These are phyloP conservation scores for Symbiodinium pilosum DNA, from an alignment of 73 alveolate genomes.

Conservation along the genomic window DNA sequence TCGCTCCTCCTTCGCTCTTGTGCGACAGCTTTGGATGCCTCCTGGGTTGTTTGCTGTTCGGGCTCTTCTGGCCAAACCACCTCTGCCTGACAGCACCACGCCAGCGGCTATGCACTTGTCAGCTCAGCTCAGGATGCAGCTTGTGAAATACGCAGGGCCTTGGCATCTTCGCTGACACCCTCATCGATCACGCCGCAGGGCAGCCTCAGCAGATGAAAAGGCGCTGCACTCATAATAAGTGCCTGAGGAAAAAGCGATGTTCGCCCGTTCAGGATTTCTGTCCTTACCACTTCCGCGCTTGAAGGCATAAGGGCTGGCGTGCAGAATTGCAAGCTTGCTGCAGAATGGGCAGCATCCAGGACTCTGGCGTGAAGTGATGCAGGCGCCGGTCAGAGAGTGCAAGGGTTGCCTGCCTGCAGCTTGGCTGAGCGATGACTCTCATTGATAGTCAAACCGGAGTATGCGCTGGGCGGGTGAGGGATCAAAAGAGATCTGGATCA, in stretches of 20 bases:
- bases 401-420: background rate
- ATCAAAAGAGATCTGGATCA: no score
- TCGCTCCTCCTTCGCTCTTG: background rate
- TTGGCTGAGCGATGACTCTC: background rate
- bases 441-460: no score
- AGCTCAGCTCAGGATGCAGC: no score
- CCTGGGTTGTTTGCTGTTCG: no score
- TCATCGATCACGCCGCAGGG: background rate
- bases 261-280: background rate
- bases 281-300: background rate
- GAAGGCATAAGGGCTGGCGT: background rate
- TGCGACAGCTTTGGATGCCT: background rate
- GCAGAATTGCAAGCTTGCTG: background rate
- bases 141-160: no score
- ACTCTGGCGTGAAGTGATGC: background rate
- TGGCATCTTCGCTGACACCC: background rate
- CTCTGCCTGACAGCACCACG: no score
- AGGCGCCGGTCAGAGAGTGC: constrained; percentile 9
- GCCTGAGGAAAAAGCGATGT: background rate
- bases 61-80: background rate
- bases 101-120: no score
- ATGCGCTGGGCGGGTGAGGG: no score
- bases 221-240: no score
- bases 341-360: background rate
- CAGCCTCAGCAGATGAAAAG: background rate